Conservation (phyloP, 257 asterid genomes). For the Solanum rostratum region DNA sequence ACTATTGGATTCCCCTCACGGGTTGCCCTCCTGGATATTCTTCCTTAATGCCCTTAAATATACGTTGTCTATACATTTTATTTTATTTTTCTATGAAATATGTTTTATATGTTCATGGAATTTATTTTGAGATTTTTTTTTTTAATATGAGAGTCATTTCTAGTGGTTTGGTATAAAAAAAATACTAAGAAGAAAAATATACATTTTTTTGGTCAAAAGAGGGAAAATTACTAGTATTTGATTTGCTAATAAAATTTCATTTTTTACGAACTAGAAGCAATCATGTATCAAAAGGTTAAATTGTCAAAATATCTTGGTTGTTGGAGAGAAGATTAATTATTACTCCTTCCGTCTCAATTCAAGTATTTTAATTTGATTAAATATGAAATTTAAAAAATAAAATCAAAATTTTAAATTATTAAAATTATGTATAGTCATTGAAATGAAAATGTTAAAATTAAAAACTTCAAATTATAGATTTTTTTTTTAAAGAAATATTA, state of each 20-base stretch:
- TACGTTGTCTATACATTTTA: background rate
- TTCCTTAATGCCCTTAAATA: background rate
- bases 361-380: too few species aligned
- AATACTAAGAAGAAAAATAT: too few species aligned
- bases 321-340: background rate
- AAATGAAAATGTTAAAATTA: too few species aligned
- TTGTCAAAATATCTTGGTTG: background rate
- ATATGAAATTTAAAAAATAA: background rate
- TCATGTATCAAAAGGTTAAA: background rate
- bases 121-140: background rate
- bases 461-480: too few species aligned
- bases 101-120: background rate
- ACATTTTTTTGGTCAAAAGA: too few species aligned
- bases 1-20: background rate
- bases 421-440: too few species aligned
- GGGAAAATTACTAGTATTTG: background rate
- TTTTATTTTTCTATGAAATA: background rate
- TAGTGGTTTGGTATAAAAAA: too few species aligned
- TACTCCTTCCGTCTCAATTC: background rate
- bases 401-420: background rate
- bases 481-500: too few species aligned
- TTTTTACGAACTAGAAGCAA: background rate
- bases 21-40: conserved; percentile 6
- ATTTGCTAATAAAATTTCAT: background rate
- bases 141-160: too few species aligned